Conservation (phyloP, 805 yeast species). For the Hanseniaspora valbyensis region DNA sequence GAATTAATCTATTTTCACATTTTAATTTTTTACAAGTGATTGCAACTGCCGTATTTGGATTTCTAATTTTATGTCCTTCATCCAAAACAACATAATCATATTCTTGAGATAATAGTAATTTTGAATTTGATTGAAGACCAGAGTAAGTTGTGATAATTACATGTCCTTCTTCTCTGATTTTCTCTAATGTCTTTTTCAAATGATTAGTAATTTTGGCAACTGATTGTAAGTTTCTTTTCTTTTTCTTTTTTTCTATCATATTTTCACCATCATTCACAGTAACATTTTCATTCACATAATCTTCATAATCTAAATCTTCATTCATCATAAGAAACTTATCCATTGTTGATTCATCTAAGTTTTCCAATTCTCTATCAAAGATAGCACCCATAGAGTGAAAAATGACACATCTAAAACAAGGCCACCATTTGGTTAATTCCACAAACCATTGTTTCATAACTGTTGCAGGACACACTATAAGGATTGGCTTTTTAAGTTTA, state of each 20-base stretch:
- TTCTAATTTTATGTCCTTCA: conserved; percentile 94
- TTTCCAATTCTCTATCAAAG: conserved; percentile 37
- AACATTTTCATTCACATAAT: conserved; percentile 23
- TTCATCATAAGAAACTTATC: conserved; percentile 37
- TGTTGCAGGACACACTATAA: conserved; percentile 93
- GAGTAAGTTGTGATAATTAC: conserved; percentile 86
- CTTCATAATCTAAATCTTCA: conserved; percentile 36
- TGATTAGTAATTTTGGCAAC: conserved; percentile 25
- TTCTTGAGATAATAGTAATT: conserved; percentile 46
- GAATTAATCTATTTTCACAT: conserved; percentile 73
- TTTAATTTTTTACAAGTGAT: conserved; percentile 71
- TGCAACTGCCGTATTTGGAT: conserved; percentile 84
- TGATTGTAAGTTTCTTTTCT: conserved; percentile 18
- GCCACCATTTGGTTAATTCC: conserved; percentile 97
- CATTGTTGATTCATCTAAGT: conserved; percentile 38
- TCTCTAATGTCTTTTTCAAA: conserved; percentile 35
- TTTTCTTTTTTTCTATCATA: conserved; percentile 16
- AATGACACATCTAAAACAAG: conserved; percentile 75
- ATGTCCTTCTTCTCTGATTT: conserved; percentile 60
- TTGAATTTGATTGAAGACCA: conserved; percentile 62
- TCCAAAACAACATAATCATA: conserved; percentile 92
- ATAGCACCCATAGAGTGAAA: conserved; percentile 90
- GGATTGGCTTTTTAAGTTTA: conserved; percentile 59
- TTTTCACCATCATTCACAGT: conserved; percentile 25
- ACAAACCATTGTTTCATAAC: conserved; percentile 95